Evolutionary conservation across 441 rosid genomes (phyloP).

Genomic region (Lepidium campestre): DNA sequence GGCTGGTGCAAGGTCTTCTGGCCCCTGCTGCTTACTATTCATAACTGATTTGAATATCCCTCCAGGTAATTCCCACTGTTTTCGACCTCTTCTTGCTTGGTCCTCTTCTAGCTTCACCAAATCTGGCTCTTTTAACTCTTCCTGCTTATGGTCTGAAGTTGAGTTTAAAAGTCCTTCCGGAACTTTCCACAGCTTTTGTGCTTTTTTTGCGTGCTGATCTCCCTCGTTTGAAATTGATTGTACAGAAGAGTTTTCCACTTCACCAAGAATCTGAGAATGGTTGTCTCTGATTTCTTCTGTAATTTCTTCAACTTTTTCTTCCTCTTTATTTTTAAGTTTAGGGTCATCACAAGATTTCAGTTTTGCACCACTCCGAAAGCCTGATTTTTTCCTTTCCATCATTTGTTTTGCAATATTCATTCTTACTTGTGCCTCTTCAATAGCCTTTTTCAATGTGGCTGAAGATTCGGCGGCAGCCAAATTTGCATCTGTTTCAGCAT

Average conservation of each 20-base stretch:
- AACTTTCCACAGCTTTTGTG: constrained; percentile 28
- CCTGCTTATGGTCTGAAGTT: constrained; percentile 15
- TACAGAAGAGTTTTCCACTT: constrained; percentile 12
- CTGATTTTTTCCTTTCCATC: constrained; percentile 68
- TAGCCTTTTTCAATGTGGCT: constrained; percentile 84
- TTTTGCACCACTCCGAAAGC: constrained; percentile 40
- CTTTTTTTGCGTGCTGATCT: constrained; percentile 26
- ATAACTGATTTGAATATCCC: constrained; percentile 26
- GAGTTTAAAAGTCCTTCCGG: constrained; percentile 23
- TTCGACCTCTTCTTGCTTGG: constrained; percentile 28
- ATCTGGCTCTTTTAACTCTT: constrained; percentile 19
- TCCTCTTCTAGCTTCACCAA: constrained; percentile 21
- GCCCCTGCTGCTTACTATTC: constrained; percentile 21
- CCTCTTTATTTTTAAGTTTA: not conserved
- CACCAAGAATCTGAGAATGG: constrained; percentile 3
- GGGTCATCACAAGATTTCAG: constrained; percentile 28
- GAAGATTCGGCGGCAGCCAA: constrained; percentile 86
- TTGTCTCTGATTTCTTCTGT: constrained; percentile 10
- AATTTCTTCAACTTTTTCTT: not conserved
- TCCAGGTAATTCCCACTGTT: constrained; percentile 31
- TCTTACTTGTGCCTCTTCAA: constrained; percentile 81
- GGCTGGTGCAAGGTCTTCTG: constrained; percentile 21
- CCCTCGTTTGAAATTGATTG: constrained; percentile 19
- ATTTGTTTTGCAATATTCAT: constrained; percentile 68
- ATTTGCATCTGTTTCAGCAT: constrained; percentile 66